These are phyloP conservation scores for Begonia fuchsioides DNA, from an alignment of 306 rosid genomes.

Conservation along the genomic window DNA sequence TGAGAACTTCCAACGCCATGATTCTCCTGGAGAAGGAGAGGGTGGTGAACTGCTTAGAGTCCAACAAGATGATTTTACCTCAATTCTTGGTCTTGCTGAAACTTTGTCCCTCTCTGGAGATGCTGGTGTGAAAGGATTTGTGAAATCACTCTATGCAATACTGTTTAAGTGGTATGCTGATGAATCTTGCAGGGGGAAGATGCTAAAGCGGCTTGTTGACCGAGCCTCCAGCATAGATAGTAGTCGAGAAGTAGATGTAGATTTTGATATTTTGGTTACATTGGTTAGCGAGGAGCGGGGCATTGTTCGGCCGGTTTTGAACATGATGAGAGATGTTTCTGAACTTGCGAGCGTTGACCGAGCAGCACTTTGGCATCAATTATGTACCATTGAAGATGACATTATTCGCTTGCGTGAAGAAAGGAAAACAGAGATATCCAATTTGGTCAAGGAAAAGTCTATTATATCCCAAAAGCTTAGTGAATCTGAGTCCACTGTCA, in stretches of 20 bases:
- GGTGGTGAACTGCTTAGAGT: constrained; percentile 54
- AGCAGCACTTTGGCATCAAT: constrained; percentile 93
- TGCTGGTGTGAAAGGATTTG: constrained; percentile 66
- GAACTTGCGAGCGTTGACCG: constrained; percentile 89
- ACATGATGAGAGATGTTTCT: constrained; percentile 90
- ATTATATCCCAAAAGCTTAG: constrained; percentile 48
- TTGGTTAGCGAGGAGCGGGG: constrained; percentile 87
- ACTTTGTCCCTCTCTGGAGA: constrained; percentile 78
- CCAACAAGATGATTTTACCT: constrained; percentile 71
- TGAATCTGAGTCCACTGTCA: constrained; percentile 66
- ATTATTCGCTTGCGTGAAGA: constrained; percentile 57
- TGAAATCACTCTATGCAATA: constrained; percentile 66
- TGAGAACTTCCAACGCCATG: constrained; percentile 50
- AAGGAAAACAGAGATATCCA: constrained; percentile 55
- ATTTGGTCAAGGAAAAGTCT: constrained; percentile 51
- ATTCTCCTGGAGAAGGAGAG: constrained; percentile 45
- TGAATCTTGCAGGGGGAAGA: constrained; percentile 63
- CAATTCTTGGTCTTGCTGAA: constrained; percentile 95
- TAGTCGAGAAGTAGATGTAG: constrained; percentile 57
- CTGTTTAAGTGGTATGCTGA: constrained; percentile 87
- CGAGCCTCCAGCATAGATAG: constrained; percentile 61
- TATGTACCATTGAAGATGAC: constrained; percentile 91
- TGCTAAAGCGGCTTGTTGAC: constrained; percentile 84
- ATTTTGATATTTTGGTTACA: constrained; percentile 71
- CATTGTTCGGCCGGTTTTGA: constrained; percentile 60